These are phyloP conservation scores for Boletellus deceptivus DNA, from an alignment of 1,284 basidiomycete species.

Conservation along the genomic window DNA sequence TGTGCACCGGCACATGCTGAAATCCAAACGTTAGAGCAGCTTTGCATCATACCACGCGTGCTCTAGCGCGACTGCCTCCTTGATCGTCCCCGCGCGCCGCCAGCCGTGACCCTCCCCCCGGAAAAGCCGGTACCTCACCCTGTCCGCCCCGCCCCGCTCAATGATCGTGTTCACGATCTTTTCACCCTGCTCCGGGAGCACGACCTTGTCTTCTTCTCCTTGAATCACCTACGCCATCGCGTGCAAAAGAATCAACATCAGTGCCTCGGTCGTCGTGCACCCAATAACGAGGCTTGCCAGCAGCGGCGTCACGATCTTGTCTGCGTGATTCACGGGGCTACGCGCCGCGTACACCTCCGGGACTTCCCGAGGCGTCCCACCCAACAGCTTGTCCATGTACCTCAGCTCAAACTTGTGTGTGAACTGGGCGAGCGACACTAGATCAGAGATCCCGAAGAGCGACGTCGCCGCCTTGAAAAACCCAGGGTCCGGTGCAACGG, in stretches of 20 bases:
- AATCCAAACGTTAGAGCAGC: constrained; percentile 9
- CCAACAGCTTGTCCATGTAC: constrained; percentile 56
- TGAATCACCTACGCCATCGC: constrained; percentile 42
- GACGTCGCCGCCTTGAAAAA: constrained; percentile 34
- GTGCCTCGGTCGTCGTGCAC: not conserved
- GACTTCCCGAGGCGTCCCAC: constrained; percentile 41
- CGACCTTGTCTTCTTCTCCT: constrained; percentile 48
- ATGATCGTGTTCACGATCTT: constrained; percentile 43
- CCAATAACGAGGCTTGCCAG: constrained; percentile 13
- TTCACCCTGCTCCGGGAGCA: constrained; percentile 52
- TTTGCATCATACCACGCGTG: constrained; percentile 30
- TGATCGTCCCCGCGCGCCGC: constrained; percentile 45
- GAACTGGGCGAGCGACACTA: constrained; percentile 46
- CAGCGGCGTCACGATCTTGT: constrained; percentile 23
- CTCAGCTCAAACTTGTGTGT: constrained; percentile 68
- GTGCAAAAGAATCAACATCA: not conserved
- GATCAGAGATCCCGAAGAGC: constrained; percentile 55
- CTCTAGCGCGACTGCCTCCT: constrained; percentile 42
- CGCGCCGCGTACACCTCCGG: constrained; percentile 30
- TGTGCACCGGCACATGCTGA: no score
- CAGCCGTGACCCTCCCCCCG: constrained; percentile 57
- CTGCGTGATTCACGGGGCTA: constrained; percentile 28
- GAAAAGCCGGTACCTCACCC: constrained; percentile 47
- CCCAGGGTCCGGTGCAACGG: constrained; percentile 43
- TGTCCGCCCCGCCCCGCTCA: constrained; percentile 35